These are phyloP conservation scores for Sporothrix humicola DNA, from an alignment of 2,329 filamentous ascomycete species.

Conservation along the genomic window DNA sequence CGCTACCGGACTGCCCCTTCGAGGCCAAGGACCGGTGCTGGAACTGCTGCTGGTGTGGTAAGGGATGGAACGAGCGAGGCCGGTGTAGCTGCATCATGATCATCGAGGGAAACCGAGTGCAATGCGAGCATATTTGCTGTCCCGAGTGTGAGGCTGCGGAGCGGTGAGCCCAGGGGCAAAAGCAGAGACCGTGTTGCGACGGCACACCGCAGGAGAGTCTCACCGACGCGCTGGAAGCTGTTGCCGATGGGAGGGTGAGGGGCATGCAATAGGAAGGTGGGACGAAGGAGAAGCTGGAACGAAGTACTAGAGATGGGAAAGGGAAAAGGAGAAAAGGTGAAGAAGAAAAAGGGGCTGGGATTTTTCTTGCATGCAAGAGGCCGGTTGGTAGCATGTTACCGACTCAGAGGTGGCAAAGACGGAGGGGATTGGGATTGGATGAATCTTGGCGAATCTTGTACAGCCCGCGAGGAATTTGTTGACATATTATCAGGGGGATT, in stretches of 20 bases:
- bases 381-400: not conserved
- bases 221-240: not conserved
- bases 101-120: slow-evolving; percentile 55
- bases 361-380: not conserved
- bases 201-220: not conserved
- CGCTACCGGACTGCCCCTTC: slow-evolving; percentile 56
- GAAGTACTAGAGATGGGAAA: too few relatives aligned
- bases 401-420: not conserved
- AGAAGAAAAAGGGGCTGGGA: not conserved
- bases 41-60: slow-evolving; percentile 64
- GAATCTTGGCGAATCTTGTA: slow-evolving; percentile 40
- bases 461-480: not conserved
- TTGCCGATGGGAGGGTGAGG: not conserved
- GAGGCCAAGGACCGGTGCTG: slow-evolving; percentile 56
- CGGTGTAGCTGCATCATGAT: slow-evolving; percentile 61
- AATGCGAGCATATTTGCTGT: slow-evolving; percentile 62
- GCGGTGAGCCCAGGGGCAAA: not conserved
- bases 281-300: not conserved
- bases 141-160: slow-evolving; percentile 51
- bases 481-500: not conserved
- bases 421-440: not conserved
- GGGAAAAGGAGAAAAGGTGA: not conserved
- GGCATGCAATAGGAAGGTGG: not conserved
- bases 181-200: not conserved
- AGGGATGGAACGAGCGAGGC: slow-evolving; percentile 57